Base-by-base conservation (phyloP, 108 stramenopile genomes). In the Nannochloropsis oceanica region DNA sequence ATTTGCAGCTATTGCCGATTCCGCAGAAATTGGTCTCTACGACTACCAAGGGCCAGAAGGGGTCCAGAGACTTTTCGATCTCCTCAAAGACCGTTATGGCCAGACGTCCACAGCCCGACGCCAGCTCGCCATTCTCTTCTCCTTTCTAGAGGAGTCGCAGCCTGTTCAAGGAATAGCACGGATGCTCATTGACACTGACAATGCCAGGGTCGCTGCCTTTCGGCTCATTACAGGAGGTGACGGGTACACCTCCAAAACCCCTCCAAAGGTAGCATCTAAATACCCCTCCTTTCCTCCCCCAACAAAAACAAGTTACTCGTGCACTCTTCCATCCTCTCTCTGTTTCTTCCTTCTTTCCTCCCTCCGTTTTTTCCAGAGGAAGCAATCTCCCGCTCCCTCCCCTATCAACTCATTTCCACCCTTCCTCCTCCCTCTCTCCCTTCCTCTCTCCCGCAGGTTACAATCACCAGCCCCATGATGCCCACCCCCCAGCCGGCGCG, bases 101-200 rank as follows among this genome's bases (percentile, higher is more conserved):
- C 59, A 73, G n/a, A 73, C 59, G 8, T 73, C 59, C 59, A 10
- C 18, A n/a, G 59, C 59, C 59, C 59, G 59, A n/a, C 59, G 88
- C 18, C 89, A 90, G 84, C 83, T 90, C 26, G 88, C 88, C 8
- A 89, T 90, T 5, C 59, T 86, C 43, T 90, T 90, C 44, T 84
- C 83, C 59, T 88, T 90, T 8, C 26, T 90, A 43, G 59, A 80
- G 79, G 81, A 85, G 20, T 18, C 83, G 11, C 88, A 87, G 82
- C 89, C 88, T 5, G 27, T 85, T 18, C 82, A 83, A 43, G 43
- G 43, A 20, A 83, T 18, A 8, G 82, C 42, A n/a, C 43, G 59
- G 22, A 73, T 73, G 59, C 59, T 73, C 22, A n/a, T 73, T n/a
- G 59, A 73, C 9, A 73, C 59, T 0, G 59, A 73, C 9, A 73